Base-by-base conservation (phyloP, 2,329 filamentous ascomycete genomes). In the Cordyceps farinosa region DNA sequence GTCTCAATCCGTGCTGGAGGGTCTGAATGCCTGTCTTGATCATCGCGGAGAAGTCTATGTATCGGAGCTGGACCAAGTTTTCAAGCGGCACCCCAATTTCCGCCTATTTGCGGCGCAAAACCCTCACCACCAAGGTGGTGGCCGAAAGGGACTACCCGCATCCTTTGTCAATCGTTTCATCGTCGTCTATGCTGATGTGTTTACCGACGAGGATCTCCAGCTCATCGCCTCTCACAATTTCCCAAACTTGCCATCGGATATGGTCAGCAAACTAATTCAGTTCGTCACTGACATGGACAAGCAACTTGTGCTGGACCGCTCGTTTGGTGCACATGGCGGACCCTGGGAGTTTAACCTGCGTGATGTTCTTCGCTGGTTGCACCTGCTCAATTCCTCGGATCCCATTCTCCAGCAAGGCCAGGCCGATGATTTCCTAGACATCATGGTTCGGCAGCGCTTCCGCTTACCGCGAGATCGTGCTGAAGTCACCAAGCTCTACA, bases 161-260 rank as follows among this genome's bases (percentile, higher is more conserved):
- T 98, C 95, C 1, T 99, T 99, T 71, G 95, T 99, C 66, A 98
- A 99, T 74, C 90, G 96, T 52, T 99, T 99, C 74, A 95, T 96
- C 44, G 94, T 99, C 22, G 96, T 99, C 0, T 98, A 98, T 76
- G 92, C 95, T 64, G 95, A 99, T 71, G 85, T 92, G 5, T 95
- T 99, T 73, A 89, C 84, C 17, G 82, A 89, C 32, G 84, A 91
- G 38, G 95, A 99, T 78, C 77, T 99, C 64, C 83, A 89, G 65
- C 79, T 90, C 53, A 98, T 99, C 66, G 96, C 92, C 53, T 81
- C 83, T 32, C 90, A 89, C 68, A 87, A 90, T 65, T 97, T 91
- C 71, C 88, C 91, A 0, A 73, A 77, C 1, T 82, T 93, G 29
- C 75, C 84, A 0, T 69, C 77, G 0, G 77, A 84, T 1, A 84